phyloP scores from a whole-genome alignment of 2,329 filamentous ascomycete species.

The Trichoderma atrobrunneum region DNA sequence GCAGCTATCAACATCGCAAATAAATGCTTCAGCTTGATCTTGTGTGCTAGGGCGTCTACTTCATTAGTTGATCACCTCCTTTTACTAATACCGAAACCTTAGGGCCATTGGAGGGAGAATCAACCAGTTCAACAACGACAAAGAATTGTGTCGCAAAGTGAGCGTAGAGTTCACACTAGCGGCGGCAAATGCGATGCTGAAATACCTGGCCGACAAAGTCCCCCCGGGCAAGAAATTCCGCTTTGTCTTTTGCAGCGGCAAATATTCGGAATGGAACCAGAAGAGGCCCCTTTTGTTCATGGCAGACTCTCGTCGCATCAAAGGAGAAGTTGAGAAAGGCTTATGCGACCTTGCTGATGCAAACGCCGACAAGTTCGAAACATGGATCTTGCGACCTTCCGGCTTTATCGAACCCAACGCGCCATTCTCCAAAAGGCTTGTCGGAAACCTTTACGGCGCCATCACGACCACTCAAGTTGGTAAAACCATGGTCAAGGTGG shows the following conservation, averaged over 20 bases:
- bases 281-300: conserved; percentile 36
- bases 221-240: conserved; percentile 37
- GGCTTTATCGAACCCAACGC: conserved; percentile 30
- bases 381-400: conserved; percentile 38
- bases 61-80: neutral
- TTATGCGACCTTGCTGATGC: conserved; percentile 39
- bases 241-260: conserved; percentile 44
- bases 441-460: conserved; percentile 30
- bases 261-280: conserved; percentile 34
- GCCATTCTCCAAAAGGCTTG: conserved; percentile 26
- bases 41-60: neutral
- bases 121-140: conserved; percentile 47
- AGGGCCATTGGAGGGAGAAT: conserved; percentile 44
- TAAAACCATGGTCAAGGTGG: conserved; percentile 36
- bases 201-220: conserved; percentile 31
- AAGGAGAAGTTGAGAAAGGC: conserved; percentile 40
- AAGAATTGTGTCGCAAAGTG: conserved; percentile 46
- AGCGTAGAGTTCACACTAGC: conserved; percentile 59
- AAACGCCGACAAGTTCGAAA: conserved; percentile 33
- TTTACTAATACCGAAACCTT: neutral
- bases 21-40: neutral
- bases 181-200: conserved; percentile 55
- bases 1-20: neutral
- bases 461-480: conserved; percentile 38
- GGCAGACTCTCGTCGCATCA: conserved; percentile 37